These are phyloP conservation scores for Mortierella sp. DNA, from an alignment of 371 early-diverging fungal species.

Conservation along the genomic window DNA sequence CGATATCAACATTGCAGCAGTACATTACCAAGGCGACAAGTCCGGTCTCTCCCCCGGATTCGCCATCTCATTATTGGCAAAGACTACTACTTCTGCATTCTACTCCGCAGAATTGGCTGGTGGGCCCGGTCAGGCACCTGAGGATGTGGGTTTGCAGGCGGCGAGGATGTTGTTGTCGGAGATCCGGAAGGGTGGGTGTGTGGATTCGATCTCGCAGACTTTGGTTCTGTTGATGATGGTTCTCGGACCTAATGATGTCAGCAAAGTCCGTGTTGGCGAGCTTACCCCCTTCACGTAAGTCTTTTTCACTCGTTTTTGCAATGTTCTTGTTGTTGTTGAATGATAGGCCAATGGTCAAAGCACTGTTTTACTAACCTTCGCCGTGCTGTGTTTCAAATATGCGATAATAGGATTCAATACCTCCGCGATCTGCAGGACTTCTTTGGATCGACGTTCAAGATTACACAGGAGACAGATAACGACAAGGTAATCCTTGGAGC, in stretches of 20 bases:
- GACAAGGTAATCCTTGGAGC: constrained; percentile 45
- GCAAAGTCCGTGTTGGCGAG: constrained; percentile 89
- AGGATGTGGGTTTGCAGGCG: constrained; percentile 86
- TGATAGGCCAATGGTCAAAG: not conserved
- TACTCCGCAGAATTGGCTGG: constrained; percentile 89
- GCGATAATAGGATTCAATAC: constrained; percentile 77
- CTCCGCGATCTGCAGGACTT: constrained; percentile 91
- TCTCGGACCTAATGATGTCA: constrained; percentile 93
- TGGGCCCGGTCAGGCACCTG: constrained; percentile 85
- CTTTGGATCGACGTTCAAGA: constrained; percentile 93
- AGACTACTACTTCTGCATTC: constrained; percentile 88
- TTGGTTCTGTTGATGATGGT: constrained; percentile 88
- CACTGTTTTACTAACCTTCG: not conserved
- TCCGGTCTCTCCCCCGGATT: constrained; percentile 94
- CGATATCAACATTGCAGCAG: constrained; percentile 97
- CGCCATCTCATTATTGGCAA: constrained; percentile 92
- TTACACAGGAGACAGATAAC: constrained; percentile 78
- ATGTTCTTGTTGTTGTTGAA: not conserved
- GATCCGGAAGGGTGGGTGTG: constrained; percentile 91
- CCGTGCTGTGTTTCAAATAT: not conserved
- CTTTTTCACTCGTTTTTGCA: not conserved
- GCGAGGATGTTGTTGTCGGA: constrained; percentile 86
- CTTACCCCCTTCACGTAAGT: constrained; percentile 90
- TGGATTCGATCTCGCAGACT: constrained; percentile 93
- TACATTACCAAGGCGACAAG: constrained; percentile 96